Conservation (phyloP, 2,329 filamentous ascomycete genomes). For the Gaeumannomyces tritici region DNA sequence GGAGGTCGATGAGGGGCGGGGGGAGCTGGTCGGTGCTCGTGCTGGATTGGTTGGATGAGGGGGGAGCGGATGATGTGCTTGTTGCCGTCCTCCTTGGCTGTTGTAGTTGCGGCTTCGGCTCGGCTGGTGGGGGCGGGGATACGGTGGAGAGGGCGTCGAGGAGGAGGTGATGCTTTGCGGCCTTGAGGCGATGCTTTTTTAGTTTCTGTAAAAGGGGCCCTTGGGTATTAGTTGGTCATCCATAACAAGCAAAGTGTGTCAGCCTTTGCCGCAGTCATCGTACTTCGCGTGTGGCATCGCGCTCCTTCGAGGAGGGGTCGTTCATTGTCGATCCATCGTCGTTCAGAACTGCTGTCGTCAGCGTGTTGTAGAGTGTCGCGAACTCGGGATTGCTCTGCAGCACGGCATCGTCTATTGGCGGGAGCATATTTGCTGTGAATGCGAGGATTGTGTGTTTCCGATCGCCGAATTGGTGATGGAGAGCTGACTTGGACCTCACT, state of each 20-base stretch:
- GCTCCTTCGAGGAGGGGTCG: conserved; percentile 38
- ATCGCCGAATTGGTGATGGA: background rate
- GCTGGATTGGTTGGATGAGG: conserved; percentile 11
- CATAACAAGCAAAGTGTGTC: background rate
- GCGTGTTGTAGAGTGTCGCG: conserved; percentile 43
- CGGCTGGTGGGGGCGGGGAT: conserved; percentile 19
- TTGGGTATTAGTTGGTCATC: background rate
- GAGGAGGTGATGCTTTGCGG: conserved; percentile 41
- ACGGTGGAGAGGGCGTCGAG: conserved; percentile 37
- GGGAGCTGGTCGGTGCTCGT: conserved; percentile 12
- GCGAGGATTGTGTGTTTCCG: background rate
- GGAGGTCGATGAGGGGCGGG: conserved; percentile 35
- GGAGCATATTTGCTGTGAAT: conserved; percentile 35
- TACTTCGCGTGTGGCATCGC: conserved; percentile 40
- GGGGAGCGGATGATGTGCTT: conserved; percentile 12
- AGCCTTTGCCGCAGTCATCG: conserved; percentile 5
- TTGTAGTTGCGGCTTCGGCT: background rate
- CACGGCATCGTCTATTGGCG: conserved; percentile 45
- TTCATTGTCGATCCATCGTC: conserved; percentile 47
- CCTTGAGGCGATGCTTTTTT: conserved; percentile 33
- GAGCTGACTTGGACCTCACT: background rate
- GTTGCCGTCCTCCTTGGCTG: background rate
- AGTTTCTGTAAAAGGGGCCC: conserved; percentile 32
- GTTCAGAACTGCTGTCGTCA: conserved; percentile 45
- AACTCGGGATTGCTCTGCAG: conserved; percentile 50